A percentile compares a stretch with the other conserved stretches of the same genome.
These are phyloP conservation scores for Teratosphaeria gauchensis DNA, from an alignment of 2,329 filamentous ascomycete genomes.

Conservation along the genomic window DNA sequence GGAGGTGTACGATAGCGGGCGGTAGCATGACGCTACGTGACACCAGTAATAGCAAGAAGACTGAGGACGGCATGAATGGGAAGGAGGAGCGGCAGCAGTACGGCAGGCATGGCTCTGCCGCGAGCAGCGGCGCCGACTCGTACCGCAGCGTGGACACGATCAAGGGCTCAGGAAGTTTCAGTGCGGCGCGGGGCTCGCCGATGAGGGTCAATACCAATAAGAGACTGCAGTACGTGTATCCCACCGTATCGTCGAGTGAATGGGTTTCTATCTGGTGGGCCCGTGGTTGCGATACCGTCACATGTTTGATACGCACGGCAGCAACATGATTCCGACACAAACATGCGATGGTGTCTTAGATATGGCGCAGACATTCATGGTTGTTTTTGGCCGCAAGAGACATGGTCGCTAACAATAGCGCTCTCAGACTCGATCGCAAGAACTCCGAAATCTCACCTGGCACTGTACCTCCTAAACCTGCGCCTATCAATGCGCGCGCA, in stretches of 20 bases:
- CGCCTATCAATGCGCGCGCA: constrained; percentile 36
- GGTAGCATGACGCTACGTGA: constrained; percentile 15
- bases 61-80: neutral
- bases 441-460: constrained; percentile 36
- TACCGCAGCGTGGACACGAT: constrained; percentile 58
- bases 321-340: constrained; percentile 1
- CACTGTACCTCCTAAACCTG: constrained; percentile 25
- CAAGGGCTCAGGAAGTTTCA: constrained; percentile 25
- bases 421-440: constrained; percentile 32
- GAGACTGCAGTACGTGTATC: constrained; percentile 34
- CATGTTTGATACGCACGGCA: neutral
- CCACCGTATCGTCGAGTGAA: neutral
- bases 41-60: constrained; percentile 2
- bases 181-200: constrained; percentile 11
- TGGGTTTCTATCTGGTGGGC: neutral
- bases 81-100: constrained; percentile 5
- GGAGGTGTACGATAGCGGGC: constrained; percentile 5
- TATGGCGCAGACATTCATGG: constrained; percentile 11
- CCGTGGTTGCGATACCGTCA: neutral
- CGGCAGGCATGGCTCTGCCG: constrained; percentile 44
- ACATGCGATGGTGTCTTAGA: neutral
- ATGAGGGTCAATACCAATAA: constrained; percentile 35
- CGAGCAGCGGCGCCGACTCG: constrained; percentile 57
- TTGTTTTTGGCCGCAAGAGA: constrained; percentile 7
- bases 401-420: constrained; percentile 16